phyloP scores from a whole-genome alignment of 805 yeast species.

The Pichia californica region DNA sequence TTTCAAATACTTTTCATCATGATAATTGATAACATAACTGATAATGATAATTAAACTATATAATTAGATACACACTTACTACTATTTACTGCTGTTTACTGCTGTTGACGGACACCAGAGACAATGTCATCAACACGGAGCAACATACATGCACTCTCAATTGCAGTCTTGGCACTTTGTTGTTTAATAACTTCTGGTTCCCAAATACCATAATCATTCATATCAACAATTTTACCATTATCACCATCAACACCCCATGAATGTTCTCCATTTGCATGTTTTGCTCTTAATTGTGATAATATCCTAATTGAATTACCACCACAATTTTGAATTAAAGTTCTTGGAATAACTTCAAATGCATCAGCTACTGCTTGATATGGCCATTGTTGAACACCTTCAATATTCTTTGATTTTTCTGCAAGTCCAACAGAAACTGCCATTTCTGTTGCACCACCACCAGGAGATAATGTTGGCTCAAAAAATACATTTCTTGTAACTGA shows the following conservation, averaged over 20 bases:
- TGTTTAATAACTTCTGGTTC: slow-evolving; percentile 98
- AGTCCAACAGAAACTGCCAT: slow-evolving; percentile 92
- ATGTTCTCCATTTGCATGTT: slow-evolving; percentile 83
- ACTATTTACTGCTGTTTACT: slow-evolving; percentile 1
- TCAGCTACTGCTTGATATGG: slow-evolving; percentile 99
- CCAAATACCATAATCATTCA: slow-evolving; percentile 96
- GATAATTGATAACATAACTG: too few relatives aligned
- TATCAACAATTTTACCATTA: slow-evolving; percentile 86
- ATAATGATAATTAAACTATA: too few relatives aligned
- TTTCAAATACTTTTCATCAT: too few relatives aligned
- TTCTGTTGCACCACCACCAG: slow-evolving; percentile 99
- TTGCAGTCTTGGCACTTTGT: slow-evolving; percentile 95
- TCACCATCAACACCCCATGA: slow-evolving; percentile 96
- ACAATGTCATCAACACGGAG: slow-evolving; percentile 97
- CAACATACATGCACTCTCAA: slow-evolving; percentile 91
- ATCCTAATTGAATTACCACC: slow-evolving; percentile 95
- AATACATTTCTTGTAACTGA: slow-evolving; percentile 93
- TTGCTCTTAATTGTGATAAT: slow-evolving; percentile 87
- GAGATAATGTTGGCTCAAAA: slow-evolving; percentile 89
- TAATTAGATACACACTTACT: too few relatives aligned
- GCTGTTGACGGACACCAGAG: slow-evolving; percentile 69
- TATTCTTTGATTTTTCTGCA: slow-evolving; percentile 82
- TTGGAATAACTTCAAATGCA: slow-evolving; percentile 97
- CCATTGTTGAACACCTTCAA: slow-evolving; percentile 96
- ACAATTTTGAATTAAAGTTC: slow-evolving; percentile 94